Evolutionary conservation across 371 early-diverging fungal species (phyloP), one percentile per base, ranked within the genome.

Genomic region (Funneliformis caledonium): DNA sequence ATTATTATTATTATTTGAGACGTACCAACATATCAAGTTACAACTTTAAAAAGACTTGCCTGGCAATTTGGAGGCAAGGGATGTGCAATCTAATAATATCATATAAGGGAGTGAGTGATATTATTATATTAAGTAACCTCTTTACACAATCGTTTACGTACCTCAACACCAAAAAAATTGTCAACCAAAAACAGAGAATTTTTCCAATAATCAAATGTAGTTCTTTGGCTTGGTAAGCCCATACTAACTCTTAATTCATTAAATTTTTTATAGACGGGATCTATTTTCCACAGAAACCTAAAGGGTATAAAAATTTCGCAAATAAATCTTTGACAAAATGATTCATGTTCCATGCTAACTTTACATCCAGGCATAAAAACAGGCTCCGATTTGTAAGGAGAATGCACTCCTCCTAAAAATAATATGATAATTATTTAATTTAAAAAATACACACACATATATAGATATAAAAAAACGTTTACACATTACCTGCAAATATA

Each of bases 111-210:
- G 14, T 26, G 26, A 26, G 26, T 26, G 19, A 11, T 61, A 61
- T 19, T 22, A 61, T 22, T 61, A 61, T 22, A 22, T 16, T 61
- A 61, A 61, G 12, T 19, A 61, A 61, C 4, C 9, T 9, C 10
- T 61, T 61, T n/a, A 42, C 2, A 11, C 3, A 12, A 16, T 37
- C 19, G 37, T 10, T 19, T 45, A 1, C 22, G 48, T 14, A 73
- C 76, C 6, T 75, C 76, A 61, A 60, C 37, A 11, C 76, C 76
- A 75, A 60, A 75, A 22, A 75, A 75, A 59, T 26, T 59, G 59
- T 75, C 48, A 59, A 45, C 2, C 7, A 75, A 43, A 19, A 33
- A 75, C 16, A 75, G 26, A 19, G 37, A 19, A 59, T 33, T 8
- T 19, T 42, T 22, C n/a, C 22, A 45, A 50, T 22, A 2, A 7